A percentile compares a stretch with the other conserved stretches of the same genome.
Conservation (phyloP, 345 rosid genomes). For the Eucalyptus albens region DNA sequence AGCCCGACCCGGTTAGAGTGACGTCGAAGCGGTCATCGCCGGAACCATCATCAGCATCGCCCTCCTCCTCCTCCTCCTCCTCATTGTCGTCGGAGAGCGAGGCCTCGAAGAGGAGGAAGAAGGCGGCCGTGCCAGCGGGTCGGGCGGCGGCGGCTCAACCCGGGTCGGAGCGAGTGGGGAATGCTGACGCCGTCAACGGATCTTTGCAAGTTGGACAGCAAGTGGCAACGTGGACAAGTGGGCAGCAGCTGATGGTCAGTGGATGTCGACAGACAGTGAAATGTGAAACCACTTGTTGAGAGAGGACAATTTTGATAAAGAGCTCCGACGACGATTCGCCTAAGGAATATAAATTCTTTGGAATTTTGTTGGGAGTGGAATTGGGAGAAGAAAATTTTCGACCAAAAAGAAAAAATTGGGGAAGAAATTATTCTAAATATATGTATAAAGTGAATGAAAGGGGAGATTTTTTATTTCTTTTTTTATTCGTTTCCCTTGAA, state of each 20-base stretch:
- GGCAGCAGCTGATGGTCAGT: constrained; percentile 11
- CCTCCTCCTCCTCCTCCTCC: constrained; percentile 4
- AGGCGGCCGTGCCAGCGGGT: constrained; percentile 2
- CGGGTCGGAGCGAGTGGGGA: constrained; percentile 6
- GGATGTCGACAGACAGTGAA: not conserved
- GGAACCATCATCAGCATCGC: constrained; percentile 14
- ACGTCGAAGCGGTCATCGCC: constrained; percentile 67
- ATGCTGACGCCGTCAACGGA: not conserved
- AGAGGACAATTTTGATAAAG: not conserved
- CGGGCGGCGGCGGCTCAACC: not conserved
- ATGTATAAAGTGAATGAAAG: not conserved
- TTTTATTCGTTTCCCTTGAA: not conserved
- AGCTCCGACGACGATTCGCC: not conserved
- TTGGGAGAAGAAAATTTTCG: not conserved
- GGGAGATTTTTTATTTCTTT: not conserved
- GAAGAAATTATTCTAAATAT: not conserved
- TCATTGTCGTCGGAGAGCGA: constrained; percentile 27
- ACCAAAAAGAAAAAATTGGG: not conserved
- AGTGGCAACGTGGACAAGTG: constrained; percentile 21
- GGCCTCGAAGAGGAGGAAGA: constrained; percentile 54
- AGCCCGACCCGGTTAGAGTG: constrained; percentile 91
- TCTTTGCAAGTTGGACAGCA: not conserved
- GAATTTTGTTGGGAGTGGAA: not conserved
- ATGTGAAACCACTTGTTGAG: not conserved
- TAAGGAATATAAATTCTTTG: not conserved